A percentile compares a stretch with the other conserved stretches of the same genome.
Conservation (phyloP, 345 rosid genomes). For the Salix purpurea region DNA sequence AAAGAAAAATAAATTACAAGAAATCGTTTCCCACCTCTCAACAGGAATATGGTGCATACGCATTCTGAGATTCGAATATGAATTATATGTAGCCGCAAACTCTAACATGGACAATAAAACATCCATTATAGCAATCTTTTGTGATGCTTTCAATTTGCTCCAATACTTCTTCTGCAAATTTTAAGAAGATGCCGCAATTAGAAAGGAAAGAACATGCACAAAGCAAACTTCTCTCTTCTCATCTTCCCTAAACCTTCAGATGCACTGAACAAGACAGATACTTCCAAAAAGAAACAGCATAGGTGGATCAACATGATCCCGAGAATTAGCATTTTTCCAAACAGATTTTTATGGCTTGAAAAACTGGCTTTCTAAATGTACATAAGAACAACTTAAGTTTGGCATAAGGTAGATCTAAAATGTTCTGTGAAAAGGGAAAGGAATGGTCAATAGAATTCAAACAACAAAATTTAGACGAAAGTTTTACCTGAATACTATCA, state of each 20-base stretch:
- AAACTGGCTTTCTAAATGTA: background rate
- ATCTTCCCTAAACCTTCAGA: background rate
- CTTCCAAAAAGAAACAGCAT: too few relatives aligned
- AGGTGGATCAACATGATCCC: background rate
- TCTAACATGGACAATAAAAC: slow-evolving; percentile 74
- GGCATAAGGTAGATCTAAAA: background rate
- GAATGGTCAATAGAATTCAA: background rate
- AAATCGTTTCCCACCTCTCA: slow-evolving; percentile 55
- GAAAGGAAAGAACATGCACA: background rate
- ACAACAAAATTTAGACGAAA: background rate
- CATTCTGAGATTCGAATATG: slow-evolving; percentile 71
- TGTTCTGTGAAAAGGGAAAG: background rate
- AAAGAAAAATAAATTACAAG: background rate
- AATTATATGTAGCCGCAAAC: slow-evolving; percentile 88
- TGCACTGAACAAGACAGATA: background rate
- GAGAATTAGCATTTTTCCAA: background rate
- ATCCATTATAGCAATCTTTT: slow-evolving; percentile 87
- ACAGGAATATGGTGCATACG: slow-evolving; percentile 75
- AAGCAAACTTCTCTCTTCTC: background rate
- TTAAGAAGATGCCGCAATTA: slow-evolving; percentile 10
- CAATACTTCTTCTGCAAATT: slow-evolving; percentile 81
- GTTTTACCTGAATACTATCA: slow-evolving; percentile 73
- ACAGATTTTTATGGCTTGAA: background rate
- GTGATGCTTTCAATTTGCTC: slow-evolving; percentile 69
- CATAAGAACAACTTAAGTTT: background rate